Evolutionary conservation across 2,329 filamentous ascomycete species (phyloP), one percentile per base, ranked within the genome.

Genomic region (Venturia carpophila): DNA sequence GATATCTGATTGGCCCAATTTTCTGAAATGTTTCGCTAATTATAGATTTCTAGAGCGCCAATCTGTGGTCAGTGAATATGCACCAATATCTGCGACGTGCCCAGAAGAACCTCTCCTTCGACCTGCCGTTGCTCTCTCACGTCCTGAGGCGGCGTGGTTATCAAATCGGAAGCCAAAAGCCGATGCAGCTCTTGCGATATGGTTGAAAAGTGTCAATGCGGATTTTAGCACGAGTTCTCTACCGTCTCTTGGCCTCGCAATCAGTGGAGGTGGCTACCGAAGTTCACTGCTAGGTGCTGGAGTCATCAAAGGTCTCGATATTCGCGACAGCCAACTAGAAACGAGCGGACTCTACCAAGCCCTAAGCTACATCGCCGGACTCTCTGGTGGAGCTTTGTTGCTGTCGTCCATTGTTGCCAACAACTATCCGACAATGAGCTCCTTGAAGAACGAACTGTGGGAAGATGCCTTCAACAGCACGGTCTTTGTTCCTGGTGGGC

Each of bases 351-450:
- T 81, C 0, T 80, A 75, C 63, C 79, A 82, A 69, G 75, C 71
- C 5, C 60, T 80, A 15, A 80, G 78, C 5, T 82, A 82, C 67
- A 74, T 80, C 45, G 70, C 76, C 55, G 79, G 76, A 9, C 71
- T 81, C 3, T 80, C 78, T 15, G 78, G 78, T 21, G 79, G 79
- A 49, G 69, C 72, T 1, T 81, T 78, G 79, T 71, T 81, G 27
- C 68, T 80, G 0, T 75, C 75, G 2, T 79, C 78, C 2, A 64
- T 80, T 21, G 74, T 75, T 13, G 79, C 76, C 13, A 80, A 80
- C 70, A 77, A 80, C 67, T 80, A 76, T 69, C 77, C 78, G 1
- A 80, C 78, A 1, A 73, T 81, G 60, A 74, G 73, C 4, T 71
- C 71, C 34, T 70, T 82, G 6, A 69, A 72, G 30, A 70, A 75